Conservation (phyloP, 768 basidiomycete genomes). For the Mycena maculata region DNA sequence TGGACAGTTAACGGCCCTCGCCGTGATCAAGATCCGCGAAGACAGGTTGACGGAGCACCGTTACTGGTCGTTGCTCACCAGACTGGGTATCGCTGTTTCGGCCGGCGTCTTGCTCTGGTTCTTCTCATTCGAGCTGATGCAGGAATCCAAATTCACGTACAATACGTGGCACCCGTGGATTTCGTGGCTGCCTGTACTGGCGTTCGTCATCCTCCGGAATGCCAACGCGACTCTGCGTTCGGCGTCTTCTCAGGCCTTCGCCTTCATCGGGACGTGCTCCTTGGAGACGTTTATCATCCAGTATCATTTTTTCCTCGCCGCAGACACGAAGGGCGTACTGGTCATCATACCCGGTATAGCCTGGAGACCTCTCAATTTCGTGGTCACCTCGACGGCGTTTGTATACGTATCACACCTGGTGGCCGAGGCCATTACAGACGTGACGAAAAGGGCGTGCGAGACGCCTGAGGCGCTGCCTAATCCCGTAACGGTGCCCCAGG, state of each 20-base stretch:
- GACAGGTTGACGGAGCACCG: conserved; percentile 46
- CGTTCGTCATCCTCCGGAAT: conserved; percentile 83
- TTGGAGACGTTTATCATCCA: conserved; percentile 94
- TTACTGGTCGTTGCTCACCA: conserved; percentile 56
- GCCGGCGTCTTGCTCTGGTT: conserved; percentile 75
- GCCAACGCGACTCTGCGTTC: conserved; percentile 78
- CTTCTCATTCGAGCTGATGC: conserved; percentile 82
- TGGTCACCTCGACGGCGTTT: conserved; percentile 82
- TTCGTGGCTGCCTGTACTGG: conserved; percentile 82
- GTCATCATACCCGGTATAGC: conserved; percentile 79
- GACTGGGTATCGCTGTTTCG: conserved; percentile 62
- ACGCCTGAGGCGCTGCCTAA: conserved; percentile 32
- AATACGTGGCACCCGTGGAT: conserved; percentile 88
- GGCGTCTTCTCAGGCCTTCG: conserved; percentile 73
- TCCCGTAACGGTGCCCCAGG: background rate
- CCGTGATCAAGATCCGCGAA: conserved; percentile 81
- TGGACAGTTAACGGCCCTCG: conserved; percentile 84
- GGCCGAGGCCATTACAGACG: conserved; percentile 77
- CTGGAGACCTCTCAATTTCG: conserved; percentile 83
- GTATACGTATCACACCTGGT: conserved; percentile 83
- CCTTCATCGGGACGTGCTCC: conserved; percentile 87
- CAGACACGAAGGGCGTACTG: conserved; percentile 84
- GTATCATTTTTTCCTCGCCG: conserved; percentile 89
- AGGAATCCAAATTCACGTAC: conserved; percentile 86
- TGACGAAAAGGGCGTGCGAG: conserved; percentile 71